Conservation (phyloP, 768 basidiomycete species). For the Pisolithus marmoratus region DNA sequence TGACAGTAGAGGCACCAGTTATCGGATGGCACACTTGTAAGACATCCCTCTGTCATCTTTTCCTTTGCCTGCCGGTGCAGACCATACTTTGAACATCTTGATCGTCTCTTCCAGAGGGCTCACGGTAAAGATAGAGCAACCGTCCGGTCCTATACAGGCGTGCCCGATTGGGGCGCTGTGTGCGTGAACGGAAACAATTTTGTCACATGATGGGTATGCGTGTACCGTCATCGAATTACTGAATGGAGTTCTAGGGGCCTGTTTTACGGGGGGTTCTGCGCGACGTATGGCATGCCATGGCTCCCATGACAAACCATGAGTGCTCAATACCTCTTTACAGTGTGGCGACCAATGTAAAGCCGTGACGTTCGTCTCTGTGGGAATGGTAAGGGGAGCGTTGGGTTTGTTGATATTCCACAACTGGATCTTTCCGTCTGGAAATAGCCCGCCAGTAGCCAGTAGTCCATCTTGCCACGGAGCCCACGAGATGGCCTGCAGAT, state of each 20-base stretch:
- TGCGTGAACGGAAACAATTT: constrained; percentile 51
- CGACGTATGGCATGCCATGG: constrained; percentile 15
- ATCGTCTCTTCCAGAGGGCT: constrained; percentile 62
- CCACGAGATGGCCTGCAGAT: constrained; percentile 60
- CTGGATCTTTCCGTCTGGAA: constrained; percentile 53
- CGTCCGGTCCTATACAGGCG: constrained; percentile 58
- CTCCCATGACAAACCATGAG: constrained; percentile 47
- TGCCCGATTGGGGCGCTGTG: constrained; percentile 51
- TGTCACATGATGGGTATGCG: constrained; percentile 46
- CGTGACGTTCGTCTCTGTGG: constrained; percentile 47
- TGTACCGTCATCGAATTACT: constrained; percentile 45
- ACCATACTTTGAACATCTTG: constrained; percentile 72
- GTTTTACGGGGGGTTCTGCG: constrained; percentile 14
- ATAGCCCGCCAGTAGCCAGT: constrained; percentile 62
- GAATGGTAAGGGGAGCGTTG: constrained; percentile 41
- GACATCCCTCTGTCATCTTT: constrained; percentile 18
- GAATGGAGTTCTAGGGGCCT: constrained; percentile 20
- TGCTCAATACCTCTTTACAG: constrained; percentile 80
- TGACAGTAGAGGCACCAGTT: not conserved
- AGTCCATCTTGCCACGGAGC: constrained; percentile 68
- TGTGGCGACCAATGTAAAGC: constrained; percentile 68
- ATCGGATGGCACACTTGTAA: constrained; percentile 23
- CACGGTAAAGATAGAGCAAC: constrained; percentile 58
- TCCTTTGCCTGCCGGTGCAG: constrained; percentile 12
- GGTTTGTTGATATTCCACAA: constrained; percentile 41